Base-by-base conservation (phyloP, 164 flowering plant genomes). In the Dillenia turbinata region DNA sequence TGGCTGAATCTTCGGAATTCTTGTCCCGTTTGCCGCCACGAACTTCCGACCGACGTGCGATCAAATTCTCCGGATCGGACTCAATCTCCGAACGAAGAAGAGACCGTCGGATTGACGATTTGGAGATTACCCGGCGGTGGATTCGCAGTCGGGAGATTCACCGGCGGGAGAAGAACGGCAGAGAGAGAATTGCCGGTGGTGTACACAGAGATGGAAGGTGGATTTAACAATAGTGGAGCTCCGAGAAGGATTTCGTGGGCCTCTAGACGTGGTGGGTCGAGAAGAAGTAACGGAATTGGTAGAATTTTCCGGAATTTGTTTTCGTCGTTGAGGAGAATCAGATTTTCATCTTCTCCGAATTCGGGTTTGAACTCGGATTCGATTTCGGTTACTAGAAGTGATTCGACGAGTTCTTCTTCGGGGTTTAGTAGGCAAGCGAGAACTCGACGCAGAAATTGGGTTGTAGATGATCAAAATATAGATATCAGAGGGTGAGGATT, bases 111-210 rank as follows among this genome's bases (percentile, higher is more conserved):
- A 33, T 43, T 87, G 69, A 84, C 90, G 9, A 84, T 87, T 11
- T 83, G 93, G 96, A 77, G 93, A 62, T 70, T 90, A 8, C 96
- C 96, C 0, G 91, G 96, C 5, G 96, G 96, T 9, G 93, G 90
- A 2, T 89, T 87, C 61, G 96, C 96, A 0, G 96, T 90, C 9
- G 96, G 96, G 47, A 77, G 96, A 62, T 84, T 85, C 58, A 65
- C 73, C 1, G 86, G 87, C 0, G 87, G 89, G 0, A 54, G 75
- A 52, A 70, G 78, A 12, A 75, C 71, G 0, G 81, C 75, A 0
- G 85, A 82, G 56, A 68, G 87, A n/a, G 85, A 78, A 66, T 62
- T 81, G 11, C 96, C 96, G 2, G 85, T 68, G 43, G 92, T 86
- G 14, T 85, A 79, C 63, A 82, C 91, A 1, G 96, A 89, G 63